A percentile compares a stretch with the other conserved stretches of the same genome.
These are phyloP conservation scores for Sarocladiaceae sp. DNA, from an alignment of 2,329 filamentous ascomycete genomes.

Conservation along the genomic window DNA sequence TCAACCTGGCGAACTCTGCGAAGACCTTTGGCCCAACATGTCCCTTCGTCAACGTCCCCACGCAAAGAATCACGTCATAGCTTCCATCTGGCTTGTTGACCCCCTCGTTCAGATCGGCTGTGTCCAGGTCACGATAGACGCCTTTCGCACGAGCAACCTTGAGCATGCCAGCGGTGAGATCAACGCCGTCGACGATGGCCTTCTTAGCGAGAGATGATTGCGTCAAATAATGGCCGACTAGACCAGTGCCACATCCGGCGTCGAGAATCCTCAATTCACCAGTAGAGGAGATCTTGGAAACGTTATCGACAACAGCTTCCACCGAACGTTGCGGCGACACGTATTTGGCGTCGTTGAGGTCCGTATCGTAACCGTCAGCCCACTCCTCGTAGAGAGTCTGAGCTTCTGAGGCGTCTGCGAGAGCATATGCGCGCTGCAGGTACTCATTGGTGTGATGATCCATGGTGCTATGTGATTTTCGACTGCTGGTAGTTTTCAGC, in stretches of 20 bases:
- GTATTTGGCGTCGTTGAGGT: conserved; percentile 24
- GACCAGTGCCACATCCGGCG: conserved; percentile 51
- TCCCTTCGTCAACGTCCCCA: conserved; percentile 50
- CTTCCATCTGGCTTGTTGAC: conserved; percentile 32
- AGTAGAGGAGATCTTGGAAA: conserved; percentile 22
- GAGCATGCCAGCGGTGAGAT: conserved; percentile 50
- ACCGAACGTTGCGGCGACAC: background rate
- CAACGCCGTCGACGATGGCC: conserved; percentile 41
- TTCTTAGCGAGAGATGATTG: conserved; percentile 31
- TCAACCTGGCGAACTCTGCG: conserved; percentile 44
- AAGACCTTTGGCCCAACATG: conserved; percentile 48
- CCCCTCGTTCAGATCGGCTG: conserved; percentile 40
- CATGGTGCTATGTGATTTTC: too few relatives aligned
- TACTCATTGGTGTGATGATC: background rate
- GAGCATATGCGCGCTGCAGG: conserved; percentile 18
- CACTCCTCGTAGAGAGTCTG: conserved; percentile 28
- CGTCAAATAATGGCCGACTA: conserved; percentile 44
- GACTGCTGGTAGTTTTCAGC: too few relatives aligned
- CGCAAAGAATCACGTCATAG: conserved; percentile 49
- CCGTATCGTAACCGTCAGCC: conserved; percentile 29
- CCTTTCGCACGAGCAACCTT: conserved; percentile 43
- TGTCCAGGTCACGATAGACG: conserved; percentile 40
- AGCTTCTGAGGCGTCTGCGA: conserved; percentile 19
- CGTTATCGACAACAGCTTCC: conserved; percentile 12
- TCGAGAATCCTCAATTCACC: conserved; percentile 35